Evolutionary conservation across 2,329 filamentous ascomycete species (phyloP).

Genomic region (Fusarium veterinarium): DNA sequence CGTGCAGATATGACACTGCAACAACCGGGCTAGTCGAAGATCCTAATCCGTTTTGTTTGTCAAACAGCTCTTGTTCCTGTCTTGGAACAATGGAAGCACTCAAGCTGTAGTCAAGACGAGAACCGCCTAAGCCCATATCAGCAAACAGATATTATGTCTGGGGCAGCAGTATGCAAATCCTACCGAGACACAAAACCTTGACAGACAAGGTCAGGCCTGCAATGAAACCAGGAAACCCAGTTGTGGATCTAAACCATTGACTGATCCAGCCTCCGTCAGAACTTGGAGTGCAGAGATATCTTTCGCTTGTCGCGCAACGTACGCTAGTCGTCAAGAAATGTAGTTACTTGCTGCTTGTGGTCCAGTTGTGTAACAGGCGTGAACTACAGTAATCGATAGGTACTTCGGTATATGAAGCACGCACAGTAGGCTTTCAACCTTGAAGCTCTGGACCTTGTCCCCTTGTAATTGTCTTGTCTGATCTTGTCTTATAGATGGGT

Average conservation of each 20-base stretch:
- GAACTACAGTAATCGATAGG: neutral
- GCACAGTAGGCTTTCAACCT: neutral
- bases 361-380: slow-evolving; percentile 32
- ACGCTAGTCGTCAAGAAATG: slow-evolving; percentile 36
- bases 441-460: neutral
- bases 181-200: slow-evolving; percentile 26
- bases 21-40: slow-evolving; percentile 11
- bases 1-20: slow-evolving; percentile 2
- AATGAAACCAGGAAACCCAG: slow-evolving; percentile 19
- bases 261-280: slow-evolving; percentile 3
- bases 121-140: neutral
- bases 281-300: slow-evolving; percentile 5
- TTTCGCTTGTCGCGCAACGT: slow-evolving; percentile 34
- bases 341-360: slow-evolving; percentile 13
- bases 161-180: slow-evolving; percentile 1
- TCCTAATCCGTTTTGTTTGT: slow-evolving; percentile 16
- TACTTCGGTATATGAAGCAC: neutral
- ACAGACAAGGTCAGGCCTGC: slow-evolving; percentile 35
- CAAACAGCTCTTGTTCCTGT: slow-evolving; percentile 24
- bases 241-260: neutral
- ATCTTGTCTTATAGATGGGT: neutral
- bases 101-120: slow-evolving; percentile 10
- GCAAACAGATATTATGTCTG: slow-evolving; percentile 32
- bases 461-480: slow-evolving; percentile 18
- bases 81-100: slow-evolving; percentile 13